A percentile compares a stretch with the other conserved stretches of the same genome.
phyloP scores from a whole-genome alignment of 23 red algal species.

The Gracilaria domingensis region DNA sequence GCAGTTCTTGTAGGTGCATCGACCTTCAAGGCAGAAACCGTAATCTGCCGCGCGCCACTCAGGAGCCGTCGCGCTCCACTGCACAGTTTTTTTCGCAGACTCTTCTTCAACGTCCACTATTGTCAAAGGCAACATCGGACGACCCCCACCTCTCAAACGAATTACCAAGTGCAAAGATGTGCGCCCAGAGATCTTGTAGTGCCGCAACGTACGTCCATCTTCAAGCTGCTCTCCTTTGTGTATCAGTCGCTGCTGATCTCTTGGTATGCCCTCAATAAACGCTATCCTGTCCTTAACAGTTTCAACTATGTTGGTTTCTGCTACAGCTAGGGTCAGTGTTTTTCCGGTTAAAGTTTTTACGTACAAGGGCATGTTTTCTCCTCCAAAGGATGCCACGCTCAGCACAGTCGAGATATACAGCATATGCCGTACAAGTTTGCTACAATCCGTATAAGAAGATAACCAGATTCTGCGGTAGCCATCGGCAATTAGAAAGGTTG shows the following conservation, averaged over 20 bases:
- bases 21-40: neutral
- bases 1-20: neutral
- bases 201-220: constrained; percentile 78
- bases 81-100: neutral
- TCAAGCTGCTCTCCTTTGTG: constrained; percentile 86
- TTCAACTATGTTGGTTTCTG: constrained; percentile 82
- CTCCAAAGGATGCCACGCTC: neutral
- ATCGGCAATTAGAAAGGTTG: neutral
- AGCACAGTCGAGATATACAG: neutral
- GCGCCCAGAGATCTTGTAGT: constrained; percentile 93
- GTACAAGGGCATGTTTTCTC: constrained; percentile 51
- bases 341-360: constrained; percentile 91
- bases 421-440: neutral
- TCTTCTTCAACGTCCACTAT: neutral
- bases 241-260: constrained; percentile 87
- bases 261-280: constrained; percentile 84
- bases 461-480: neutral
- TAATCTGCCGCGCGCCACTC: neutral
- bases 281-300: constrained; percentile 90
- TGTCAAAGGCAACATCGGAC: neutral
- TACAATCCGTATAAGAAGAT: neutral
- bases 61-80: neutral
- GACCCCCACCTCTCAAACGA: constrained; percentile 72
- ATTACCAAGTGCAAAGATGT: constrained; percentile 85
- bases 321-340: constrained; percentile 73